Percentiles rank a stretch among this genome's conserved stretches.
These are phyloP conservation scores for Aspergillus sp. DNA, from an alignment of 2,329 filamentous ascomycete genomes.

Conservation along the genomic window DNA sequence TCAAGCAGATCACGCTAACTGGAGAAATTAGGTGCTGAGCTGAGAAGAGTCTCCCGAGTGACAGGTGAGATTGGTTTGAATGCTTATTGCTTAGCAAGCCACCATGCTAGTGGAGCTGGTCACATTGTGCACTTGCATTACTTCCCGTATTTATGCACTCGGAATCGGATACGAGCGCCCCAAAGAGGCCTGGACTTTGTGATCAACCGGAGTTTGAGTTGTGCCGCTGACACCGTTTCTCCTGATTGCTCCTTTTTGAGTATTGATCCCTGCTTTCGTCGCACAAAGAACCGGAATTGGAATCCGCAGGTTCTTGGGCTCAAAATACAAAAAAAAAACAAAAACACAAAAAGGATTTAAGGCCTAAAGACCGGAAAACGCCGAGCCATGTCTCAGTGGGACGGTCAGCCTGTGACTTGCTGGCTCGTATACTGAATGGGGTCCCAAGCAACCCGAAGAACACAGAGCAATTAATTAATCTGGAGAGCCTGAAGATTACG, in stretches of 20 bases:
- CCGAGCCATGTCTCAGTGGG: background rate
- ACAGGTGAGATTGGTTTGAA: too few species aligned
- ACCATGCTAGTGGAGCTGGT: too few species aligned
- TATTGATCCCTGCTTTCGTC: too few species aligned
- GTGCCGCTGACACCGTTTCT: background rate
- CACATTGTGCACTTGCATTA: too few species aligned
- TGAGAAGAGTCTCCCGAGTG: background rate
- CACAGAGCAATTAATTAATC: background rate
- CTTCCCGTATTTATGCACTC: too few species aligned
- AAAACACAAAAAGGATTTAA: background rate
- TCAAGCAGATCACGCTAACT: background rate
- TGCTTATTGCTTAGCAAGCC: too few species aligned
- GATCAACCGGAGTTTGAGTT: too few species aligned
- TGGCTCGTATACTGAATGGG: background rate
- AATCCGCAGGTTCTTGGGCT: too few species aligned
- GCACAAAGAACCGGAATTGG: too few species aligned
- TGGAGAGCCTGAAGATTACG: background rate
- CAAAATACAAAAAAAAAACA: too few species aligned
- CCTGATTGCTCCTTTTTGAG: background rate
- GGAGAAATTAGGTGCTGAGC: conserved; percentile 5
- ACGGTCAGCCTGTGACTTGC: background rate
- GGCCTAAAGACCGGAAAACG: background rate
- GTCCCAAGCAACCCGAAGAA: background rate
- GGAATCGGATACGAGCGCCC: too few species aligned
- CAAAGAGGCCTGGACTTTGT: too few species aligned